phyloP scores from a whole-genome alignment of 2,329 filamentous ascomycete species.

The Alternaria burnsii region DNA sequence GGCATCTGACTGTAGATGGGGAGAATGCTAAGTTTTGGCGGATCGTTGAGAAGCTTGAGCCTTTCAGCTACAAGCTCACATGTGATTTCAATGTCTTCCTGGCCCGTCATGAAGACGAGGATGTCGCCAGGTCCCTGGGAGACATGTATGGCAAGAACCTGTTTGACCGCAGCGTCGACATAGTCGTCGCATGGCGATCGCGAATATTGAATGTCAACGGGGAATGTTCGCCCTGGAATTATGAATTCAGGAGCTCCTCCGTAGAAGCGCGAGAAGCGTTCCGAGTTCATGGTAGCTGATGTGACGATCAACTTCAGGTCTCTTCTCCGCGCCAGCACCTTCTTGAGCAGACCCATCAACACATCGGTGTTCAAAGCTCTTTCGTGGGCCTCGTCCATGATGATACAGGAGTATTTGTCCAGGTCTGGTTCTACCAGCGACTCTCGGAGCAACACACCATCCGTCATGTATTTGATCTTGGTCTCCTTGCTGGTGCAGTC shows the following conservation, averaged over 20 bases:
- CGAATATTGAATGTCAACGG: constrained; percentile 95
- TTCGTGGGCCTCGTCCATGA: constrained; percentile 99
- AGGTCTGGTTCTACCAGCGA: constrained; percentile 91
- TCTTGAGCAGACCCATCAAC: constrained; percentile 96
- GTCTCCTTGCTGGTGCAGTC: constrained; percentile 97
- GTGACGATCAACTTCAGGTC: constrained; percentile 98
- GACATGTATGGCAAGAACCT: constrained; percentile 94
- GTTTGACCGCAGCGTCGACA: constrained; percentile 95
- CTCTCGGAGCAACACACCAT: constrained; percentile 92
- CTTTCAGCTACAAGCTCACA: constrained; percentile 92
- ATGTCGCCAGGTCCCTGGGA: constrained; percentile 94
- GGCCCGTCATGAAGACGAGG: constrained; percentile 98
- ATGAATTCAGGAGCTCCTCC: constrained; percentile 95
- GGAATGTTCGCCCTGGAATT: constrained; percentile 95
- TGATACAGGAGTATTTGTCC: constrained; percentile 96
- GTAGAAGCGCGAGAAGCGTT: constrained; percentile 94
- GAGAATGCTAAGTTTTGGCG: constrained; percentile 90
- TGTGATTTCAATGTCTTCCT: constrained; percentile 97
- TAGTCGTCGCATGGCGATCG: constrained; percentile 96
- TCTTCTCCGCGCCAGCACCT: constrained; percentile 85
- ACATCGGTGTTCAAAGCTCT: constrained; percentile 96
- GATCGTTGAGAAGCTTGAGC: constrained; percentile 88
- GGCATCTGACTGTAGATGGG: constrained; percentile 99
- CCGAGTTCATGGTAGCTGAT: constrained; percentile 97
- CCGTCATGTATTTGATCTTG: constrained; percentile 98